phyloP scores from a whole-genome alignment of 75 land plant genomes.

The Selaginella moellendorffii region DNA sequence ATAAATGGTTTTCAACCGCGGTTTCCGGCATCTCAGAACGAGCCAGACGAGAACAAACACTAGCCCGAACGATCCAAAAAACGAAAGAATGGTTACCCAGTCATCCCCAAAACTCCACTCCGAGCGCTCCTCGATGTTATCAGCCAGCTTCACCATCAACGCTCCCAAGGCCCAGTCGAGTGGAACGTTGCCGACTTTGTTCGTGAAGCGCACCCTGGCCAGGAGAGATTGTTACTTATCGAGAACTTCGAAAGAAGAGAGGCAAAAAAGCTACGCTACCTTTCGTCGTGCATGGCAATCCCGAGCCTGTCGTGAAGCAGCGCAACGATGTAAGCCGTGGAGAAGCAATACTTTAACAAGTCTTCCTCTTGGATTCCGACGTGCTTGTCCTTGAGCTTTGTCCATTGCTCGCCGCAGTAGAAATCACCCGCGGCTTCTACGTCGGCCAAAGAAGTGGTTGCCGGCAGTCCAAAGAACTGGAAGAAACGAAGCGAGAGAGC shows the following conservation, averaged over 20 bases:
- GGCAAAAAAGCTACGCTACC: conserved; percentile 30
- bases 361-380: conserved; percentile 36
- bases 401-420: conserved; percentile 79
- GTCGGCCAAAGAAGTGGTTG: conserved; percentile 43
- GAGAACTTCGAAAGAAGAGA: neutral
- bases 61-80: conserved; percentile 24
- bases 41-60: conserved; percentile 32
- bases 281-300: conserved; percentile 44
- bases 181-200: conserved; percentile 53
- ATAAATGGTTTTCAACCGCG: conserved; percentile 68
- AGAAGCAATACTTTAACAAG: conserved; percentile 65
- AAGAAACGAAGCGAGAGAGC: conserved; percentile 1
- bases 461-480: conserved; percentile 62
- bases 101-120: conserved; percentile 33
- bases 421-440: conserved; percentile 51
- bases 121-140: conserved; percentile 11
- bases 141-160: conserved; percentile 38
- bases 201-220: conserved; percentile 61
- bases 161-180: conserved; percentile 96
- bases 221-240: too few relatives aligned
- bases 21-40: conserved; percentile 55
- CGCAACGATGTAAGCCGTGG: conserved; percentile 92
- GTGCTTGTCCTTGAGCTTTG: conserved; percentile 32
- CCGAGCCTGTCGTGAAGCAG: conserved; percentile 78
- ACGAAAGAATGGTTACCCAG: conserved; percentile 22